These are phyloP conservation scores for Castanopsis chinensis DNA, from an alignment of 306 rosid genomes.

Conservation along the genomic window DNA sequence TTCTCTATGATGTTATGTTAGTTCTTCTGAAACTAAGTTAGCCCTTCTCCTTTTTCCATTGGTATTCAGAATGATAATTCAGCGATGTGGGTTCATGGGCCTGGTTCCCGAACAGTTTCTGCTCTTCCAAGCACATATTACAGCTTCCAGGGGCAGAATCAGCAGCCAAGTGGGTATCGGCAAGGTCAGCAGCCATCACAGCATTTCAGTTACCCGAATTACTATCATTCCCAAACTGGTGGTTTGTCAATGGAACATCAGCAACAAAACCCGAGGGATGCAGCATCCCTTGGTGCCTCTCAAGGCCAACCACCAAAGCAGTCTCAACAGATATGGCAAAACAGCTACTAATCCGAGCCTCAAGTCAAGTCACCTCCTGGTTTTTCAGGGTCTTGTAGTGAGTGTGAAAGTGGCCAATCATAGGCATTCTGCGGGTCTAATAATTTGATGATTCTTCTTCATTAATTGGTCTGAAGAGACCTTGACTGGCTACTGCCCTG, in stretches of 20 bases:
- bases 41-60: not conserved
- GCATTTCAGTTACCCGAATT: conserved; percentile 78
- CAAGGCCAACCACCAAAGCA: conserved; percentile 88
- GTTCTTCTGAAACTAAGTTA: conserved; percentile 10
- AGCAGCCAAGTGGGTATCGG: conserved; percentile 73
- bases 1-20: not conserved
- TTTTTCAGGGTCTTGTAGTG: conserved; percentile 59
- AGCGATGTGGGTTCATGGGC: conserved; percentile 96
- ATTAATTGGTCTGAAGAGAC: conserved; percentile 75
- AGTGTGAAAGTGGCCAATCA: conserved; percentile 62
- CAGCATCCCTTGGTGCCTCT: conserved; percentile 60
- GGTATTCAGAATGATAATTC: conserved; percentile 77
- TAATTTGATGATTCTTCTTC: conserved; percentile 37
- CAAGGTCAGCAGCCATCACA: conserved; percentile 95
- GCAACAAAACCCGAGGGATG: conserved; percentile 84
- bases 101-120: conserved; percentile 87
- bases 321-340: conserved; percentile 96
- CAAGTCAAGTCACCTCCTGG: conserved; percentile 36
- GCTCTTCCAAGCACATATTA: conserved; percentile 83
- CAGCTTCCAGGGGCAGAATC: conserved; percentile 94
- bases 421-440: conserved; percentile 50
- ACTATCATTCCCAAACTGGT: conserved; percentile 81
- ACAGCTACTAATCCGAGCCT: conserved; percentile 71
- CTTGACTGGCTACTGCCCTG: conserved; percentile 68
- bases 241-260: conserved; percentile 83